Base-by-base conservation (phyloP, 164 flowering plant species). In the Tinospora cordifolia region DNA sequence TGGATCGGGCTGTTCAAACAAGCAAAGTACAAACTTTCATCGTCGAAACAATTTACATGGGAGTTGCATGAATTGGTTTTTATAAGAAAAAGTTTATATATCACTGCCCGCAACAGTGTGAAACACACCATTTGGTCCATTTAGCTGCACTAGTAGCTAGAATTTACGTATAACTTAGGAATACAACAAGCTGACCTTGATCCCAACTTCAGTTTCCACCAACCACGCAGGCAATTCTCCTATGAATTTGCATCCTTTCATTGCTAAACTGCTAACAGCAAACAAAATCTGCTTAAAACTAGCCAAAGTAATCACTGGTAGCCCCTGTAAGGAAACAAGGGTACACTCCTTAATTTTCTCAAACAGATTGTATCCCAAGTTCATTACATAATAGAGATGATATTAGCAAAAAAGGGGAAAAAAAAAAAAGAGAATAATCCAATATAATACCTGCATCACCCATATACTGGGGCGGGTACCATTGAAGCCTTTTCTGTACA, bases 401-500 rank as follows among this genome's bases (percentile, higher is more conserved):
- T 47, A 41, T 19, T 10, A 59, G 26, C 22, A 57, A 5, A 57
- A 57, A 57, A 57, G 30, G n/a, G n/a, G n/a, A n/a, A n/a, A n/a
- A n/a, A n/a, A n/a, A n/a, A n/a, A n/a, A n/a, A n/a, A n/a, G n/a
- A n/a, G n/a, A n/a, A n/a, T n/a, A n/a, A n/a, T n/a, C 13, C 3
- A 47, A 62, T 67, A 57, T 75, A n/a, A 5, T 71, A 90, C 98
- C 98, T 90, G 98, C 66, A 88, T 63, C 25, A 69, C 87, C 97
- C 97, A 91, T 69, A 91, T 74, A 72, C 98, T 91, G 24, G 93
- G 90, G 59, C 83, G 84, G 75, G 70, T 83, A 34, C 97, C 95
- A 72, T 74, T 84, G 69, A 85, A 88, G 49, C 97, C 93, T 78
- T 82, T 87, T 26, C 68, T 68, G 39, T 69, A 72, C 67, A 93